A percentile compares a stretch with the other conserved stretches of the same genome.
These are phyloP conservation scores for Yarrowia yakushimensis DNA, from an alignment of 805 yeast genomes.

Conservation along the genomic window DNA sequence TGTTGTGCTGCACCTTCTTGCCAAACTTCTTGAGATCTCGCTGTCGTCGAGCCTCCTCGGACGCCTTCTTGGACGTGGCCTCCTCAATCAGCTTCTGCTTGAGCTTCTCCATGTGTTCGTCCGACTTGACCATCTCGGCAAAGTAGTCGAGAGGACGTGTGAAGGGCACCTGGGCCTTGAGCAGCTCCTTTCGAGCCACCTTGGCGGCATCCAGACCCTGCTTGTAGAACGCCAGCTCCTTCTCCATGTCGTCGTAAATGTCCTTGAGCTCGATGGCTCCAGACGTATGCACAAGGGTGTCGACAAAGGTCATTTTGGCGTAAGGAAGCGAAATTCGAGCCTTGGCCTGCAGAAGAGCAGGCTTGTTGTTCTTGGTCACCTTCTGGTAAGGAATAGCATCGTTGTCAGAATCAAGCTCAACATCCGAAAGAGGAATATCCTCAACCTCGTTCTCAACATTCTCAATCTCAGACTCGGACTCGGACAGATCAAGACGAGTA, in stretches of 20 bases:
- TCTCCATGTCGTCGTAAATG: constrained; percentile 90
- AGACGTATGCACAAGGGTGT: constrained; percentile 57
- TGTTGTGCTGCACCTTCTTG: constrained; percentile 92
- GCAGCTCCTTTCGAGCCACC: constrained; percentile 62
- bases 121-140: constrained; percentile 98
- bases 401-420: constrained; percentile 88
- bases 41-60: constrained; percentile 91
- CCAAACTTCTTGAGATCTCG: constrained; percentile 95
- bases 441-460: constrained; percentile 68
- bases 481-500: constrained; percentile 37
- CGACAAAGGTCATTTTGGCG: constrained; percentile 68
- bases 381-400: constrained; percentile 92
- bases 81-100: constrained; percentile 77
- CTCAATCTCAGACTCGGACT: constrained; percentile 43
- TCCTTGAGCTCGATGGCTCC: constrained; percentile 63
- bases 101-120: constrained; percentile 95
- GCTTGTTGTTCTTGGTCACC: constrained; percentile 77
- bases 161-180: constrained; percentile 74
- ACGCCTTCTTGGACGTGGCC: constrained; percentile 68
- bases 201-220: constrained; percentile 85
- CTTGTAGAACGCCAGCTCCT: constrained; percentile 92
- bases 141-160: constrained; percentile 92
- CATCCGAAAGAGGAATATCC: constrained; percentile 86
- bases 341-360: constrained; percentile 51
- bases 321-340: constrained; percentile 45